Conservation (phyloP, 306 rosid species). For the Arachis stenosperma region DNA sequence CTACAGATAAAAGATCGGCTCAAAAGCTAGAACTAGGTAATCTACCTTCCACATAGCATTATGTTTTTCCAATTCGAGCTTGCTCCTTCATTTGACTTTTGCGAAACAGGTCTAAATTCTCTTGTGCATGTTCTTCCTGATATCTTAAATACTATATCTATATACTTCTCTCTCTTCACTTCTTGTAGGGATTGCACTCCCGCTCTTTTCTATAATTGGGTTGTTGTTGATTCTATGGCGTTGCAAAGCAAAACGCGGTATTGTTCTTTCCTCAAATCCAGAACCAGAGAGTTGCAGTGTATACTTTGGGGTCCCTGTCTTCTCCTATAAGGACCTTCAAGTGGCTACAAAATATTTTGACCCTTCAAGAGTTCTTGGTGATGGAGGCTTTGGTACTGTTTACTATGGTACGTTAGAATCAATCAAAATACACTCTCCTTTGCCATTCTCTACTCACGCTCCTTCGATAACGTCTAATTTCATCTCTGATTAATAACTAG, state of each 20-base stretch:
- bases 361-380: conserved; percentile 62
- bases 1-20: conserved; percentile 27
- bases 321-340: conserved; percentile 49
- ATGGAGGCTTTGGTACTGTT: conserved; percentile 54
- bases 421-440: not conserved
- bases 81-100: too few species aligned
- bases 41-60: not conserved
- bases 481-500: conserved; percentile 29
- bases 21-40: conserved; percentile 37
- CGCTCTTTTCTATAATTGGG: conserved; percentile 21
- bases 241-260: not conserved
- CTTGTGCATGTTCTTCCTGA: not conserved
- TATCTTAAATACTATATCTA: not conserved
- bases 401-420: conserved; percentile 41
- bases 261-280: conserved; percentile 5
- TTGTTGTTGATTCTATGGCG: conserved; percentile 38
- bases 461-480: not conserved
- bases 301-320: conserved; percentile 42
- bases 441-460: too few species aligned
- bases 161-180: not conserved
- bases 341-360: conserved; percentile 65
- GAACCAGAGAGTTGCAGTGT: conserved; percentile 23
- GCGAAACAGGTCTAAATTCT: not conserved
- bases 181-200: conserved; percentile 44
- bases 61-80: not conserved